Evolutionary conservation across 345 rosid species (phyloP).

Genomic region (Eucalyptus urophylla): DNA sequence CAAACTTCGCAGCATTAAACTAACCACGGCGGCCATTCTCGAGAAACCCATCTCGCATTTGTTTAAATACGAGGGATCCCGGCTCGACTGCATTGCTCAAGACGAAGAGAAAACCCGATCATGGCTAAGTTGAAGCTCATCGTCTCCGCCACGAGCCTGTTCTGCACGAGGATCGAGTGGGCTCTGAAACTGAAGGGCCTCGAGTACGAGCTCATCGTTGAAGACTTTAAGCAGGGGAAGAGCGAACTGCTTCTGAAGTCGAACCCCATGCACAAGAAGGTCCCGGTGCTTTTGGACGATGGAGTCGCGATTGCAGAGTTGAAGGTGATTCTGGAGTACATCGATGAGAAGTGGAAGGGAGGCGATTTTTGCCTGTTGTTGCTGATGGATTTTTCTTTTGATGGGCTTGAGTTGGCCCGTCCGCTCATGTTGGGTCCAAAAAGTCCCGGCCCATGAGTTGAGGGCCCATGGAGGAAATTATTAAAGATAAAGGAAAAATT

Average conservation of each 20-base stretch:
- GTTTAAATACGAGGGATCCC: not conserved
- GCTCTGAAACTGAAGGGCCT: constrained; percentile 17
- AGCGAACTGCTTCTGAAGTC: constrained; percentile 9
- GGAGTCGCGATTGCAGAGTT: constrained; percentile 5
- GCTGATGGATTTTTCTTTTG: no score
- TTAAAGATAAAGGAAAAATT: no score
- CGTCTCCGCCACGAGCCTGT: not conserved
- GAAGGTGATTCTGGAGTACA: constrained; percentile 9
- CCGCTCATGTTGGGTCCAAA: no score
- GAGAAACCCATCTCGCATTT: not conserved
- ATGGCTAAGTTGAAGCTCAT: constrained; percentile 7
- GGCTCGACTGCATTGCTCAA: not conserved
- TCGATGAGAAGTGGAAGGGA: constrained; percentile 8
- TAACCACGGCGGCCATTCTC: not conserved
- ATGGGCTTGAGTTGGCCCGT: no score
- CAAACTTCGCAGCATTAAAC: not conserved
- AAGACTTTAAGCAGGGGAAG: constrained; percentile 10
- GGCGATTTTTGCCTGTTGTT: not conserved
- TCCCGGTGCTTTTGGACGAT: constrained; percentile 6
- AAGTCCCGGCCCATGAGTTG: no score
- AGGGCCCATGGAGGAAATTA: no score
- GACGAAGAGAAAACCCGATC: not conserved
- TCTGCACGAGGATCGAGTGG: constrained; percentile 11
- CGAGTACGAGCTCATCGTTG: constrained; percentile 2
- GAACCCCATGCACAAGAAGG: constrained; percentile 17